Evolutionary conservation across 176 grass and related monocot species (phyloP).

Genomic region (Raddia guianensis): DNA sequence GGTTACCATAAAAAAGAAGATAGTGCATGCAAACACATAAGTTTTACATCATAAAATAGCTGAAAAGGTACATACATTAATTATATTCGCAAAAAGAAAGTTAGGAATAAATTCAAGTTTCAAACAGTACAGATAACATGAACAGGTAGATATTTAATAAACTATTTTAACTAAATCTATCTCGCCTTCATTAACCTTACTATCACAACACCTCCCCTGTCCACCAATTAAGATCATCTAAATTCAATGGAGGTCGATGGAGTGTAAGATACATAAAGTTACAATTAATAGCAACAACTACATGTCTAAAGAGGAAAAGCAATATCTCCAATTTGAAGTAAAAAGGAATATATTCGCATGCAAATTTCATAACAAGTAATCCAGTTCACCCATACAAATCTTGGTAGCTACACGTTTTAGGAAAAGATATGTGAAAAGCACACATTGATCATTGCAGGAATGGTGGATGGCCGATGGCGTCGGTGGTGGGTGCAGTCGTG

Average conservation of each 20-base stretch:
- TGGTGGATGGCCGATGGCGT: not conserved
- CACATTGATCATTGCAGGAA: not conserved
- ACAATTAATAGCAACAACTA: not conserved
- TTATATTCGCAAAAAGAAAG: not conserved
- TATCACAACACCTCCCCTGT: not conserved
- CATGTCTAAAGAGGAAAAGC: not conserved
- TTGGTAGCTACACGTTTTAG: not conserved
- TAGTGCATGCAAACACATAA: not conserved
- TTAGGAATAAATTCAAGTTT: not conserved
- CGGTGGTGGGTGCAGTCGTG: not conserved
- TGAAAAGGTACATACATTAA: not conserved
- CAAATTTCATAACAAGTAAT: not conserved
- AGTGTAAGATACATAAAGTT: not conserved
- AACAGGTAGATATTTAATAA: not conserved
- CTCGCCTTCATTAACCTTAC: not conserved
- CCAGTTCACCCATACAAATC: not conserved
- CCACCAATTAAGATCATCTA: not conserved
- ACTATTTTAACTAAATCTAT: not conserved
- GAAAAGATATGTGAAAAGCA: not conserved
- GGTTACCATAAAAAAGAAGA: not conserved
- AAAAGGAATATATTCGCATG: not conserved
- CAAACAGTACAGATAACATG: not conserved
- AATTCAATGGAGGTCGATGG: not conserved
- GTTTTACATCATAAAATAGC: not conserved
- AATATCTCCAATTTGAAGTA: not conserved